Conservation (phyloP, 768 basidiomycete genomes). For the Russula compacta region DNA sequence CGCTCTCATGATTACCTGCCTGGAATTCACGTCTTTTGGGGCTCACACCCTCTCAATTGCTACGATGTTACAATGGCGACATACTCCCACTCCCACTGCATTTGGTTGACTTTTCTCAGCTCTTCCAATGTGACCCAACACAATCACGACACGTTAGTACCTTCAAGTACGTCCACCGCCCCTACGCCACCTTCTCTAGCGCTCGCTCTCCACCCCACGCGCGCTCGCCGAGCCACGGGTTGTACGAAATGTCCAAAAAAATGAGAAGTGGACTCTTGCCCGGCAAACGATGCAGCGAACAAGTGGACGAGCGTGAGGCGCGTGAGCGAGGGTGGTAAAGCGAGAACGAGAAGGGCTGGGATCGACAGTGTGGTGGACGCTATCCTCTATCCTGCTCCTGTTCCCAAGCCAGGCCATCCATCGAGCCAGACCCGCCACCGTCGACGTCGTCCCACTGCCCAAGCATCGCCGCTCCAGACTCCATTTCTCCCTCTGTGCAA, state of each 20-base stretch:
- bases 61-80: slow-evolving; percentile 38
- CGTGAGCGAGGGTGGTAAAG: slow-evolving; percentile 57
- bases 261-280: slow-evolving; percentile 51
- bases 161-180: slow-evolving; percentile 42
- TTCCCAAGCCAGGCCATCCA: background rate
- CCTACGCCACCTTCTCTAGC: slow-evolving; percentile 50
- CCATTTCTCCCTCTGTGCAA: background rate
- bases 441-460: slow-evolving; percentile 12
- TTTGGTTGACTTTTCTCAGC: slow-evolving; percentile 41
- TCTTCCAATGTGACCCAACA: slow-evolving; percentile 34
- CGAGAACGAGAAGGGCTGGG: slow-evolving; percentile 38
- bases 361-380: slow-evolving; percentile 39
- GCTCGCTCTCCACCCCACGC: slow-evolving; percentile 28
- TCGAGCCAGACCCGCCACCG: background rate
- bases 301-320: slow-evolving; percentile 51
- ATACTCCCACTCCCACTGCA: slow-evolving; percentile 66
- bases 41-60: background rate
- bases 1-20: background rate
- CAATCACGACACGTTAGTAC: slow-evolving; percentile 52
- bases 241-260: slow-evolving; percentile 61
- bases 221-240: slow-evolving; percentile 34
- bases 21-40: background rate
- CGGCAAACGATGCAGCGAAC: slow-evolving; percentile 47
- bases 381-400: slow-evolving; percentile 22
- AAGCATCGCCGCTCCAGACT: background rate